Evolutionary conservation across 805 yeast species (phyloP), one percentile per base, ranked within the genome.

Genomic region (Saturnispora gosingensis): DNA sequence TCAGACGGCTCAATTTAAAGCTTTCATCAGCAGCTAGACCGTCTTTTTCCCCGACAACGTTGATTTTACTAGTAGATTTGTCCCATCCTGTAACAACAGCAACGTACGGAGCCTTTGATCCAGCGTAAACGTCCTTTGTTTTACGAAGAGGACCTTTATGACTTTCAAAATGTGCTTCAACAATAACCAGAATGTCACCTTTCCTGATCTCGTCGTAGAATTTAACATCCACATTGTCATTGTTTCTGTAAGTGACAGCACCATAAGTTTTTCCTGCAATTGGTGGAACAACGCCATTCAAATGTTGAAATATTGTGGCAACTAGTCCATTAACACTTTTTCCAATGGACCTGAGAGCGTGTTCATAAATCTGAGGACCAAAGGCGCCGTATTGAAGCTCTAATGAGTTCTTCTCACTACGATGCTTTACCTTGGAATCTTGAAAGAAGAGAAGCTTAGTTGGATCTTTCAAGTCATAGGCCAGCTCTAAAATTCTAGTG

Each of bases 181-280:
- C 78, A 55, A 88, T 77, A 48, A 88, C 85, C 42, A 88, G 67
- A 9, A 91, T 74, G 65, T 93, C 98, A 54, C 99, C 99, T 0
- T 95, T 83, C 46, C 77, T 74, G 50, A 89, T 77, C 40, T 81
- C 85, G 50, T 80, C 88, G 30, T 68, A 60, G 57, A 77, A 81
- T 15, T 74, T 67, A 6, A 80, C 76, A 6, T 73, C 71, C 2
- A 72, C 59, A 44, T 80, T 75, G 60, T 73, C 74, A 53, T 77
- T 67, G 57, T 76, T 85, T 56, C 73, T 70, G 67, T 82, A 89
- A 54, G 85, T 74, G 22, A 77, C 74, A n/a, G 76, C 83, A 39
- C 98, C 98, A 64, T 72, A 86, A 0, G 86, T 76, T 58, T 84
- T 80, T 36, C 68, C 65, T 0, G 88, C 95, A 45, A 87, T 76